Percentiles rank a stretch among this genome's conserved stretches.
These are phyloP conservation scores for Aspergillus latus DNA, from an alignment of 2,329 filamentous ascomycete species.

Conservation along the genomic window DNA sequence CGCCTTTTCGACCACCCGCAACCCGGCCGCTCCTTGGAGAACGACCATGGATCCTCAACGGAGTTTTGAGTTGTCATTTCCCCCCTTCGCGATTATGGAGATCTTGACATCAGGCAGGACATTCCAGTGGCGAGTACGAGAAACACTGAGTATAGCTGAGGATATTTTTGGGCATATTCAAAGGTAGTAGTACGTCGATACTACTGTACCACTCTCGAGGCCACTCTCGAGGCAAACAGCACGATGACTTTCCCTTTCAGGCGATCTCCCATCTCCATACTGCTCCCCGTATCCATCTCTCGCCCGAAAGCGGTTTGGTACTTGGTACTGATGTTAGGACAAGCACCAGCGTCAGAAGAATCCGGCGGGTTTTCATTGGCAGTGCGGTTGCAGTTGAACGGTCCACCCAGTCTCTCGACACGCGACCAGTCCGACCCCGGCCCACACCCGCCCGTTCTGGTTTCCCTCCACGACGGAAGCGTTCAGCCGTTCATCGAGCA, in stretches of 20 bases:
- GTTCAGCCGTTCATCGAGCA: slow-evolving; percentile 12
- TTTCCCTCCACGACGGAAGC: slow-evolving; percentile 1
- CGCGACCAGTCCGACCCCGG: slow-evolving; percentile 3
- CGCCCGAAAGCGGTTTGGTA: slow-evolving; percentile 3
- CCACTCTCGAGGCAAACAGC: neutral
- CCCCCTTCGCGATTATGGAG: neutral
- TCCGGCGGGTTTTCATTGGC: slow-evolving; percentile 16
- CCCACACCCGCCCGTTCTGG: neutral
- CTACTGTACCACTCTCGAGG: neutral
- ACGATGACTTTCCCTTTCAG: slow-evolving; percentile 22
- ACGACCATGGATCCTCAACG: neutral
- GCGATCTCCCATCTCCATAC: slow-evolving; percentile 10
- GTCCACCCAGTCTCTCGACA: slow-evolving; percentile 1
- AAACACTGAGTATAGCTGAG: neutral
- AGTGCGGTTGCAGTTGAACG: slow-evolving; percentile 1
- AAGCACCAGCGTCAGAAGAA: slow-evolving; percentile 9
- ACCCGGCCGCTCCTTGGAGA: neutral
- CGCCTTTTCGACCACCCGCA: slow-evolving; percentile 18
- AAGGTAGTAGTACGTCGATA: no score
- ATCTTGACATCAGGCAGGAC: neutral
- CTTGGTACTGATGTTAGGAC: neutral
- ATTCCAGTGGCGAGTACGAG: neutral
- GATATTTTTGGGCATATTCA: neutral
- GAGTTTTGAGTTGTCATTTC: neutral
- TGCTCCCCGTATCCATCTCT: slow-evolving; percentile 10